Evolutionary conservation across 1,139 yeast species (phyloP), one percentile per base, ranked within the genome.

Genomic region (Saccharomyces hybrid): DNA sequence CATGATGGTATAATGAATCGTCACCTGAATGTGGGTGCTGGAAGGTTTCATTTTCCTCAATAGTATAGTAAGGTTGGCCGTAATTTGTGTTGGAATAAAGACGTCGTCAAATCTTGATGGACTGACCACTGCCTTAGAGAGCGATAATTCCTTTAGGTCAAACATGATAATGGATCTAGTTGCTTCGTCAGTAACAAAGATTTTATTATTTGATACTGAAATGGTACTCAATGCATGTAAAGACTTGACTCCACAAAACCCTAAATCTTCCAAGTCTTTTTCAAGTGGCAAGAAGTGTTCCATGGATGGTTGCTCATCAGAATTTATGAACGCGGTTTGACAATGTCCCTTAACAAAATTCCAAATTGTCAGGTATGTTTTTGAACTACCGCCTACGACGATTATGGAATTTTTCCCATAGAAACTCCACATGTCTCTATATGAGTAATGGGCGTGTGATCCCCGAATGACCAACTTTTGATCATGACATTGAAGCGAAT

Each of bases 301-400:
- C 3, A 64, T 50, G 9, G 67, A 55, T 1, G 65, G 64, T 11
- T 58, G 59, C 26, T 58, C 57, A 5, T 60, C 65, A 2, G 74
- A 70, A 2, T 78, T 68, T 21, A 77, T 70, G 42, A 79, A 73
- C 0, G 86, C 78, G 61, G 81, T 83, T 47, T 80, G 75, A 61
- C 96, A 88, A 52, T 79, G 82, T 48, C 82, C 73, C 31, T 78
- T 75, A 19, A 88, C 83, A 9, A 88, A 73, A 65, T 88, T 95
- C 96, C 96, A 88, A 0, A 88, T 76, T 0, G 87, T 78, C 8
- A 86, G 76, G 59, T 85, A 86, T 0, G 82, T 71, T 7, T 76
- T 77, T 1, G 78, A 75, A 26, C 82, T 79, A 0, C 95, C 96
- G 0, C 93, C 95, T 16, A 81, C 75, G 51, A 87, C 77, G 12